These are phyloP conservation scores for Pichia norvegensis DNA, from an alignment of 1,139 yeast genomes.

Conservation along the genomic window DNA sequence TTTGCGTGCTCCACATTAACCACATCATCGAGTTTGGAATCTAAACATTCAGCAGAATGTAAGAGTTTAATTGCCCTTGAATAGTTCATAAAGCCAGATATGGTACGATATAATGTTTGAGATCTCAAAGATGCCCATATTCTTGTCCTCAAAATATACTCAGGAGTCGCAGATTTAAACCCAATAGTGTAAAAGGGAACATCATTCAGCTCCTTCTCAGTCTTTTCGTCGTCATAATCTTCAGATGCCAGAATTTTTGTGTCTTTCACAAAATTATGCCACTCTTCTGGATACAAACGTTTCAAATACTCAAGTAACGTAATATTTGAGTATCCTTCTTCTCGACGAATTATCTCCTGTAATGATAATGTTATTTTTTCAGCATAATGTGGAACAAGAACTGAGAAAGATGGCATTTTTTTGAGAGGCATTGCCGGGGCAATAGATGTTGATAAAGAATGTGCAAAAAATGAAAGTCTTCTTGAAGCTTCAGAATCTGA, in stretches of 20 bases:
- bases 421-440: conserved; percentile 98
- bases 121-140: conserved; percentile 53
- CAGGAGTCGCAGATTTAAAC: conserved; percentile 47
- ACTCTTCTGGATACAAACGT: conserved; percentile 96
- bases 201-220: conserved; percentile 66
- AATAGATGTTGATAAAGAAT: conserved; percentile 94
- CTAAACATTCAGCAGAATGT: conserved; percentile 98
- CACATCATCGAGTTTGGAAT: conserved; percentile 70
- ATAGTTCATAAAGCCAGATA: conserved; percentile 59
- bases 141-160: conserved; percentile 44
- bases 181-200: conserved; percentile 86
- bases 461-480: conserved; percentile 98
- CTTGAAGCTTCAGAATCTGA: conserved; percentile 89
- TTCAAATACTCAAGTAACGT: conserved; percentile 92
- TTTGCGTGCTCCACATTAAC: conserved; percentile 96
- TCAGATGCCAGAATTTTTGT: conserved; percentile 92
- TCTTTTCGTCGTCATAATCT: conserved; percentile 39
- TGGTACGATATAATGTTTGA: conserved; percentile 47
- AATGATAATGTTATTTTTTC: conserved; percentile 92
- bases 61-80: conserved; percentile 95
- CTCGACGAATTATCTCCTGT: conserved; percentile 97
- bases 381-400: conserved; percentile 93
- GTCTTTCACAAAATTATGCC: conserved; percentile 99
- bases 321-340: conserved; percentile 96
- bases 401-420: conserved; percentile 98